phyloP scores from a whole-genome alignment of 2,329 filamentous ascomycete species.

The Knoxdaviesia capensis region DNA sequence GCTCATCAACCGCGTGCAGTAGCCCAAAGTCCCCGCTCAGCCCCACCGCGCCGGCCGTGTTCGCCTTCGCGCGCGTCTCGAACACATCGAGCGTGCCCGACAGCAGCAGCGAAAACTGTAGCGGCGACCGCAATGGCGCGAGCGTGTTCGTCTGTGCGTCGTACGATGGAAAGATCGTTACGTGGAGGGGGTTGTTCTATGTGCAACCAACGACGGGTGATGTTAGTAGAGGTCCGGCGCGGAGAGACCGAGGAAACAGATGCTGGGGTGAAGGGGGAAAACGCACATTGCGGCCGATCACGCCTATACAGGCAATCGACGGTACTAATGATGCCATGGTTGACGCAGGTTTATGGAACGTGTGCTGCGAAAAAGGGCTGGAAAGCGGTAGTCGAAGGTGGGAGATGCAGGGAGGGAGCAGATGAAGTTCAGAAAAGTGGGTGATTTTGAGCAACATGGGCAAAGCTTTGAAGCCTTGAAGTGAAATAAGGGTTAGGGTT shows the following conservation, averaged over 20 bases:
- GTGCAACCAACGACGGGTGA: neutral
- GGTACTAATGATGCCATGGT: constrained; percentile 43
- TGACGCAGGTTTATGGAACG: constrained; percentile 2
- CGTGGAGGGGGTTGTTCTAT: constrained; percentile 91
- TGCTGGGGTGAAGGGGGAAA: neutral
- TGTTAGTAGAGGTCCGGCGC: neutral
- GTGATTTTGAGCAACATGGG: no score
- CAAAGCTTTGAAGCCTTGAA: no score
- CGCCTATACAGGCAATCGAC: constrained; percentile 78
- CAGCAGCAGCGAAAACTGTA: constrained; percentile 83
- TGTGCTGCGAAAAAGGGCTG: neutral
- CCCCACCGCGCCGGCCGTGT: constrained; percentile 33
- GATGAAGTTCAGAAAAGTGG: no score
- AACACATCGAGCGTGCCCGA: constrained; percentile 89
- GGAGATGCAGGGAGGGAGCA: no score
- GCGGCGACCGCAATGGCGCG: constrained; percentile 42
- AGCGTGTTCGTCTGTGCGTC: constrained; percentile 30
- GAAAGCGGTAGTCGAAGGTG: neutral
- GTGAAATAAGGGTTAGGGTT: no score
- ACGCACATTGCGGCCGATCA: constrained; percentile 79
- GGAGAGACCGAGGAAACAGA: neutral
- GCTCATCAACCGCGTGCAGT: constrained; percentile 82
- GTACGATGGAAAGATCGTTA: constrained; percentile 70
- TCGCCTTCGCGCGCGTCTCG: constrained; percentile 59
- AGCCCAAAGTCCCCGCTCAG: constrained; percentile 74